phyloP scores from a whole-genome alignment of 352 stramenopile genomes.

The Discostella stelligera region DNA sequence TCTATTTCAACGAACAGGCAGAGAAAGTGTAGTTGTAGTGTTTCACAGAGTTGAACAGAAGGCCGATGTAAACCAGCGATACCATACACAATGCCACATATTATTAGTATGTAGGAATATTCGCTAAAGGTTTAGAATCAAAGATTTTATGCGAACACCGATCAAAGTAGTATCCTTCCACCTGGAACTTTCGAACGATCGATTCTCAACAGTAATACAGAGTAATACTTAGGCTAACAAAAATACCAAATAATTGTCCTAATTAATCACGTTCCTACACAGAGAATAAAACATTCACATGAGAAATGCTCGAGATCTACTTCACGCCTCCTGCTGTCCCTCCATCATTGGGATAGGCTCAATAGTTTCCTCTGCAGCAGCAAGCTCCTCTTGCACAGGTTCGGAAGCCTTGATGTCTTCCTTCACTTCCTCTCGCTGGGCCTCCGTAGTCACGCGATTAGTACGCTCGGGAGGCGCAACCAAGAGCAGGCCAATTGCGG shows the following conservation, averaged over 20 bases:
- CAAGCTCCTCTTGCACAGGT: neutral
- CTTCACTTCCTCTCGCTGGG: neutral
- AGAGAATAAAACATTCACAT: neutral
- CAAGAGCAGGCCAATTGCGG: slow-evolving; percentile 8
- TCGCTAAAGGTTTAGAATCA: slow-evolving; percentile 1
- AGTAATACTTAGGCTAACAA: too few species aligned
- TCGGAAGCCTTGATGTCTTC: neutral
- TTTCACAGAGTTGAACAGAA: too few species aligned
- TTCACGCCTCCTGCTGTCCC: neutral
- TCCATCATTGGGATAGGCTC: neutral
- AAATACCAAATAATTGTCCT: neutral
- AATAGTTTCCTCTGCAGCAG: neutral
- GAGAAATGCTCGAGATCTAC: too few species aligned
- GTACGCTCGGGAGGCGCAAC: neutral
- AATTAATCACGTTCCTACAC: neutral
- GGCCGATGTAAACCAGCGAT: too few species aligned
- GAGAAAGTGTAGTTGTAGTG: too few species aligned
- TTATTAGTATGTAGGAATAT: neutral
- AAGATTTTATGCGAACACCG: too few species aligned
- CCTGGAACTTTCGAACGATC: too few species aligned
- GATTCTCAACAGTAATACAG: too few species aligned
- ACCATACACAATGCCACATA: too few species aligned
- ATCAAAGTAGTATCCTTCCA: too few species aligned
- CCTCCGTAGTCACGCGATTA: neutral
- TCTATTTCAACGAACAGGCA: too few species aligned